phyloP scores from a whole-genome alignment of 495 filamentous ascomycete genomes.

The Monascus purpureus region DNA sequence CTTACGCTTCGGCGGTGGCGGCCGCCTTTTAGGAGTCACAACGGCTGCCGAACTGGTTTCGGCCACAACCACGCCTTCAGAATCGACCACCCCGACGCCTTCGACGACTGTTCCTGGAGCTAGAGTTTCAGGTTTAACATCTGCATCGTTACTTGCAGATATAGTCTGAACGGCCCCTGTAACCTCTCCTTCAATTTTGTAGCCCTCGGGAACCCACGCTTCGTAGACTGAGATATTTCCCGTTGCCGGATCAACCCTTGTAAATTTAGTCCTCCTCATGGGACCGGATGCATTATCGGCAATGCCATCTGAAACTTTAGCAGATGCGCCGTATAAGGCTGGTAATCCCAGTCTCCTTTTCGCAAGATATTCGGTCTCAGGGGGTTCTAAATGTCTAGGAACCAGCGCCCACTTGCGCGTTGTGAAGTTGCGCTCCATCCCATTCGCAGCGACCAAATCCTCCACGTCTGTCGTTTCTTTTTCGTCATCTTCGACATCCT shows the following conservation, averaged over 20 bases:
- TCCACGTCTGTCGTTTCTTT: conserved; percentile 35
- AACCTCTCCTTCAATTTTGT: conserved; percentile 69
- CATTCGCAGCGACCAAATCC: conserved; percentile 17
- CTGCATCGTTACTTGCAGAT: conserved; percentile 15
- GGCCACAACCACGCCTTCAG: conserved; percentile 46
- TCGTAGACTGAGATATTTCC: conserved; percentile 73
- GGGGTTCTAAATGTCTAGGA: conserved; percentile 59
- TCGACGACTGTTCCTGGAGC: conserved; percentile 47
- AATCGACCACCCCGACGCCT: conserved; percentile 46
- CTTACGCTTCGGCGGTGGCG: conserved; percentile 67
- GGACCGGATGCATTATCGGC: conserved; percentile 23
- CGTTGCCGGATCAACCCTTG: conserved; percentile 52
- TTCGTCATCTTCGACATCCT: conserved; percentile 32
- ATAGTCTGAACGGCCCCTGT: conserved; percentile 36
- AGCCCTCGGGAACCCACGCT: conserved; percentile 66
- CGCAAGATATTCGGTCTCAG: conserved; percentile 69
- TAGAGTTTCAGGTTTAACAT: conserved; percentile 31
- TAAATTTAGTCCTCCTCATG: conserved; percentile 65
- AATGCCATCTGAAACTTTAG: conserved; percentile 30
- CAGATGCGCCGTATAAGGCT: conserved; percentile 33
- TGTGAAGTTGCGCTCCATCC: conserved; percentile 44
- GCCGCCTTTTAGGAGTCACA: conserved; percentile 40
- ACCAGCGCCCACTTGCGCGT: conserved; percentile 67
- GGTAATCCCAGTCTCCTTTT: conserved; percentile 70
- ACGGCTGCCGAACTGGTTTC: conserved; percentile 30